A percentile compares a stretch with the other conserved stretches of the same genome.
Conservation (phyloP, 441 rosid genomes). For the Dalechampia spathulata region DNA sequence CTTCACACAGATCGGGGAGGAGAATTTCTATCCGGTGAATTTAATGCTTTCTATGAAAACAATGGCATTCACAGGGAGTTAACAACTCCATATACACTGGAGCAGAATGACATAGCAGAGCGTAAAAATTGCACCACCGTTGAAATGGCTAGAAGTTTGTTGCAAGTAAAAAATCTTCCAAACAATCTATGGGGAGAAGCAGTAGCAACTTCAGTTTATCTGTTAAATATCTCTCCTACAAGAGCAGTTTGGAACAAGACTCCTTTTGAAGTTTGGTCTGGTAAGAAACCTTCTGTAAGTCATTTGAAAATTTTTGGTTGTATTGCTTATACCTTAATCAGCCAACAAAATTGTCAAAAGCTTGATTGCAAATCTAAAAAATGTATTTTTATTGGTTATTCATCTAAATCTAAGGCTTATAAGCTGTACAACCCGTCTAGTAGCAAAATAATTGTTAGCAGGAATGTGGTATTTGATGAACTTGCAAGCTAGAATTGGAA, state of each 20-base stretch:
- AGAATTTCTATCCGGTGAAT: neutral
- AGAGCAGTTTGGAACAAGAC: neutral
- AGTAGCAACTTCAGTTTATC: no score
- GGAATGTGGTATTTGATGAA: no score
- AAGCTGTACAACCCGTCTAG: no score
- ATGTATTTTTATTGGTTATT: neutral
- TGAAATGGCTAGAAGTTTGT: neutral
- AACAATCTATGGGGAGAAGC: no score
- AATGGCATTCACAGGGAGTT: neutral
- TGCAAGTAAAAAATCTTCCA: neutral
- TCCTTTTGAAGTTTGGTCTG: neutral
- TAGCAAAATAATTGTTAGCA: no score
- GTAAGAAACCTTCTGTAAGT: neutral
- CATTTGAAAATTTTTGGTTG: conserved; percentile 5
- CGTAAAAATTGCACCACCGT: neutral
- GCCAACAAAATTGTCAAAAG: neutral
- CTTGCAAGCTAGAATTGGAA: no score
- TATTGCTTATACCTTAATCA: neutral
- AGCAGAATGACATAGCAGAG: neutral
- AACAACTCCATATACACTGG: neutral
- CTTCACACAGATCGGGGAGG: neutral
- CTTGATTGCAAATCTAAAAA: neutral
- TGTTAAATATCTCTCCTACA: no score
- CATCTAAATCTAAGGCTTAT: neutral
- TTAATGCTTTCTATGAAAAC: neutral